These are phyloP conservation scores for Salix arbutifolia DNA, from an alignment of 345 rosid species.

Conservation along the genomic window DNA sequence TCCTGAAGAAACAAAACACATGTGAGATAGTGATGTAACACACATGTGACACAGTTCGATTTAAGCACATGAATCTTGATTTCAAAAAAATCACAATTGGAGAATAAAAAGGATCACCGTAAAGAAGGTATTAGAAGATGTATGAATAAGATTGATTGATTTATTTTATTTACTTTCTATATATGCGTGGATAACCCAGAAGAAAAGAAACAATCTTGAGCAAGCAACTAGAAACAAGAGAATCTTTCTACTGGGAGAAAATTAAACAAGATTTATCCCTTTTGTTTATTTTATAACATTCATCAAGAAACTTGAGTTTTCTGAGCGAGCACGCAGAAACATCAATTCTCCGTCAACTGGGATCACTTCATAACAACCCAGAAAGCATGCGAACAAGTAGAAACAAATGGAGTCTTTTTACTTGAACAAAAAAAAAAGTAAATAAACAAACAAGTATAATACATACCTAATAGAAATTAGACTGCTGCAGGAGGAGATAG, in stretches of 20 bases:
- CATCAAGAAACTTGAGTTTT: too few species aligned
- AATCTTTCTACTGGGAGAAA: neutral
- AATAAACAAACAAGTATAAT: neutral
- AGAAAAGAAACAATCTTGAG: neutral
- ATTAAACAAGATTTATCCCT: neutral
- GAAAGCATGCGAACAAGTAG: too few species aligned
- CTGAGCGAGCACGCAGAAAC: too few species aligned
- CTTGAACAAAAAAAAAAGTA: neutral
- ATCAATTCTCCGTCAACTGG: too few species aligned
- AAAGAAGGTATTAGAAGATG: neutral
- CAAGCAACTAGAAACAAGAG: neutral
- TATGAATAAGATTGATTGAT: too few species aligned
- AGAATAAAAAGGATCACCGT: neutral
- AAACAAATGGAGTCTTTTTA: too few species aligned
- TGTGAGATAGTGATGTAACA: conserved; percentile 12
- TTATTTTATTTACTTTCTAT: neutral
- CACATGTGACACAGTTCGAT: too few species aligned
- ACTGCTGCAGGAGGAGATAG: neutral
- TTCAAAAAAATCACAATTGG: too few species aligned
- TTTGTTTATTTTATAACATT: too few species aligned
- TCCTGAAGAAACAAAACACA: conserved; percentile 22
- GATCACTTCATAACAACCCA: too few species aligned
- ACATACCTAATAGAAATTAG: conserved; percentile 12
- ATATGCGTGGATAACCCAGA: neutral
- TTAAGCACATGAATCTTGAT: neutral